Evolutionary conservation across 108 stramenopile species (phyloP).

Genomic region (Asterionellopsis glacialis): DNA sequence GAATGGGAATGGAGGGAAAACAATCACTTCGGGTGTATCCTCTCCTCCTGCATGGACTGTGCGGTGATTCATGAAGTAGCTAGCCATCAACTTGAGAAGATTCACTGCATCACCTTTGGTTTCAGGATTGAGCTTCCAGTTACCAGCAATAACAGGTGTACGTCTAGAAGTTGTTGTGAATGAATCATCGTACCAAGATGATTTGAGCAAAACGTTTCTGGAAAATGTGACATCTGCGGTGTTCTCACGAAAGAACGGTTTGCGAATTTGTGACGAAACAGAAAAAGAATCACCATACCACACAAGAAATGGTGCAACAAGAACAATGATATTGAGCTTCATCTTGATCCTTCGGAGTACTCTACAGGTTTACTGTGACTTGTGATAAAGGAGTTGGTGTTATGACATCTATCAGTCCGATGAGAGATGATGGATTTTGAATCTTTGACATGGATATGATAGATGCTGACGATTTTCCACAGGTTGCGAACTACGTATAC

Average conservation of each 20-base stretch:
- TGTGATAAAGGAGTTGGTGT: too few relatives aligned
- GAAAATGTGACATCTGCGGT: not conserved
- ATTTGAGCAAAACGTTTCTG: not conserved
- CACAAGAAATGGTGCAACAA: not conserved
- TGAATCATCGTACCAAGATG: too few relatives aligned
- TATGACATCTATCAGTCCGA: too few relatives aligned
- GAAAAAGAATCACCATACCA: not conserved
- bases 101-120: slow-evolving; percentile 55
- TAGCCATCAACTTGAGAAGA: slow-evolving; percentile 45
- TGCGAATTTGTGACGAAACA: not conserved
- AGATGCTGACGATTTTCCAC: too few relatives aligned
- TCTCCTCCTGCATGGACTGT: slow-evolving; percentile 15
- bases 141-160: slow-evolving; percentile 58
- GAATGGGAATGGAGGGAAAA: slow-evolving; percentile 82
- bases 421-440: too few relatives aligned
- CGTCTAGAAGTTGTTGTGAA: not conserved
- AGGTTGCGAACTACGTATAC: too few relatives aligned
- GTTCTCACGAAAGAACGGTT: not conserved
- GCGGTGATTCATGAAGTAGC: slow-evolving; percentile 45
- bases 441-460: too few relatives aligned
- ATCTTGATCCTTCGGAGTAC: too few relatives aligned
- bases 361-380: too few relatives aligned
- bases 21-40: slow-evolving; percentile 52
- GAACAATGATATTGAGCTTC: not conserved
- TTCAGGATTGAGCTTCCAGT: slow-evolving; percentile 78